These are phyloP conservation scores for Chaetomium fimeti DNA, from an alignment of 495 filamentous ascomycete genomes.

Conservation along the genomic window DNA sequence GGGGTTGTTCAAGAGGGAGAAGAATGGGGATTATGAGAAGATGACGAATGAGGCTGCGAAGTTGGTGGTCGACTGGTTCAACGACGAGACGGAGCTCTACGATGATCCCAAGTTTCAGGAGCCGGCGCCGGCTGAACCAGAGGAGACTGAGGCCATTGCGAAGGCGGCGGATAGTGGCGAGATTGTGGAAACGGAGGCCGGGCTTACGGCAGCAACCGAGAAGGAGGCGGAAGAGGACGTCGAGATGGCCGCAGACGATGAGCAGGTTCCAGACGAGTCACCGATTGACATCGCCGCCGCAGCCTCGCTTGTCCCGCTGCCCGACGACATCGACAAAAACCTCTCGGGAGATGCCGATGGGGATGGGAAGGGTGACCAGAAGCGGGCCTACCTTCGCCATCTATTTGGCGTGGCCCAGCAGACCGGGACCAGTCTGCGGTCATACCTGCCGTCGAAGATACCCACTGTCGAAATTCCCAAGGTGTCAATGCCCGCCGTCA, in stretches of 20 bases:
- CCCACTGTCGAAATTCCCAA: slow-evolving; percentile 39
- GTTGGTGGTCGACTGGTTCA: slow-evolving; percentile 55
- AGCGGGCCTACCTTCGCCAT: slow-evolving; percentile 45
- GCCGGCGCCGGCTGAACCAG: slow-evolving; percentile 31
- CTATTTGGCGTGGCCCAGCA: slow-evolving; percentile 49
- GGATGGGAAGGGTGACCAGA: slow-evolving; percentile 29
- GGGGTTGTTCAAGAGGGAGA: slow-evolving; percentile 74
- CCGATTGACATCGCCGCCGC: slow-evolving; percentile 51
- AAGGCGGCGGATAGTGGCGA: slow-evolving; percentile 40
- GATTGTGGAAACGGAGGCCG: slow-evolving; percentile 17
- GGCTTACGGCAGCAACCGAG: slow-evolving; percentile 13
- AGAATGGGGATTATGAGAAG: slow-evolving; percentile 72
- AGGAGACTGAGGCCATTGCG: slow-evolving; percentile 40
- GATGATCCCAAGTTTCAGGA: slow-evolving; percentile 46
- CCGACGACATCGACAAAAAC: slow-evolving; percentile 34
- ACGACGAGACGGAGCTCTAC: slow-evolving; percentile 42
- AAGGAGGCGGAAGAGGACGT: slow-evolving; percentile 16
- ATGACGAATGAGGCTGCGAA: slow-evolving; percentile 66
- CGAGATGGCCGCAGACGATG: slow-evolving; percentile 24
- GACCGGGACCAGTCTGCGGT: slow-evolving; percentile 40
- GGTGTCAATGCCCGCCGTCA: slow-evolving; percentile 29
- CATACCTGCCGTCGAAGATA: slow-evolving; percentile 45
- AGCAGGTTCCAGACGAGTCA: slow-evolving; percentile 43
- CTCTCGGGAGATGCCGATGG: background rate
- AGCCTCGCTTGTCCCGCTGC: slow-evolving; percentile 44